Conservation (phyloP, 2,329 filamentous ascomycete genomes). For the Epichloe glyceriae region DNA sequence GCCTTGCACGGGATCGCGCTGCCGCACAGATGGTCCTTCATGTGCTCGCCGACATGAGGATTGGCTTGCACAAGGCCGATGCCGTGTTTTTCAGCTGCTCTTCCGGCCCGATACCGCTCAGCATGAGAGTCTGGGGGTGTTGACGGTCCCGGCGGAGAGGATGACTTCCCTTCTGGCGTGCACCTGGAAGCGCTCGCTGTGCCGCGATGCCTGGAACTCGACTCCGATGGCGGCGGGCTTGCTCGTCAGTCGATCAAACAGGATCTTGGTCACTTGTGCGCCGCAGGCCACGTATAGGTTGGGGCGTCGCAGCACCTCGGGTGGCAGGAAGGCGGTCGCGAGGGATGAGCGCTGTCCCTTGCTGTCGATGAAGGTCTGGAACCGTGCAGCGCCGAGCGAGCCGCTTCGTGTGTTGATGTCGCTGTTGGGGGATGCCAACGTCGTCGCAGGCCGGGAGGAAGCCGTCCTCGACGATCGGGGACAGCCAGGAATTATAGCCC, state of each 20-base stretch:
- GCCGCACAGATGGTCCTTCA: conserved; percentile 14
- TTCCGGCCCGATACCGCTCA: conserved; percentile 4
- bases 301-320: conserved; percentile 7
- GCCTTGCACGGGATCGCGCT: conserved; percentile 7
- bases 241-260: conserved; percentile 6
- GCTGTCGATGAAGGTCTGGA: conserved; percentile 10
- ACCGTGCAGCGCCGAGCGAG: conserved; percentile 8
- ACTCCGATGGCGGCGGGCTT: conserved; percentile 9
- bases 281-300: conserved; percentile 10
- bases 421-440: conserved; percentile 5
- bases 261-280: conserved; percentile 8
- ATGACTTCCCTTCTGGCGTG: conserved; percentile 15
- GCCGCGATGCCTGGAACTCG: conserved; percentile 6
- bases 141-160: conserved; percentile 3
- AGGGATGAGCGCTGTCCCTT: conserved; percentile 10
- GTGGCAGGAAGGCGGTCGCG: conserved; percentile 9
- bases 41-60: conserved; percentile 48
- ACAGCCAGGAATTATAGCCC: conserved; percentile 9
- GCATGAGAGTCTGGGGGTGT: conserved; percentile 5
- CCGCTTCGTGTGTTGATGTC: conserved; percentile 10
- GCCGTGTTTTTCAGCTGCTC: conserved; percentile 2
- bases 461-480: conserved; percentile 7
- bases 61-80: conserved; percentile 34
- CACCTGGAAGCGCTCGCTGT: conserved; percentile 10
- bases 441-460: conserved; percentile 9